Base-by-base conservation (phyloP, 2,329 filamentous ascomycete genomes). In the Penicillium sp. region DNA sequence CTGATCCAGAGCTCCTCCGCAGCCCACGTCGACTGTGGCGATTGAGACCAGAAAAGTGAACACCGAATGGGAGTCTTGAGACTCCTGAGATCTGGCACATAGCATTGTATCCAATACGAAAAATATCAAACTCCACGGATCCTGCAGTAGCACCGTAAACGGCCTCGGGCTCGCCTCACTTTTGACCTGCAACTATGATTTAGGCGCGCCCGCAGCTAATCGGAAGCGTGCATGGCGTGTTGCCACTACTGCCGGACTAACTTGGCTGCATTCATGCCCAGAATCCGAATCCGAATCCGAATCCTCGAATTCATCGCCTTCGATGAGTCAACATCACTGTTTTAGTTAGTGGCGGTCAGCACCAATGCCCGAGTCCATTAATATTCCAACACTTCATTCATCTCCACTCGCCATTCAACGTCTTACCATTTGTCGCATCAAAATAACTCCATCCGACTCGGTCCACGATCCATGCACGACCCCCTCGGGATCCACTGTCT, bases 11-110 rank as follows among this genome's bases (percentile, higher is more conserved):
- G 36, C 43, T 48, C 44, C 35, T 44, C 34, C 47, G 38, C 40
- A 41, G 42, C 37, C 43, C 37, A 33, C 40, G 35, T 47, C 37
- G 47, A 41, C 39, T 42, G 48, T 44, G 49, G 44, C 39, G 44
- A 47, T 47, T 22, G 48, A 49, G 51, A 47, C 34, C 36, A 46
- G 48, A 54, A 54, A 54, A 54, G 51, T 54, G 51, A 54, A 54
- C 51, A 52, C 39, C 39, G 34, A 39, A 42, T 48, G 34, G 45
- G 47, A 42, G 30, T 37, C 36, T 20, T 44, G 4, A 37, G 32
- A 39, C 27, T 42, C 30, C 41, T 44, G 40, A 44, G 47, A 44
- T 44, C 39, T 43, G 39, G 42, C 45, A 52, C 42, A 54, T 51
- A 51, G 18, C 18, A 22, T 42, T 46, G 45, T 47, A 43, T 44